Conservation (phyloP, 2,329 filamentous ascomycete genomes). For the Fusarium penzigii region DNA sequence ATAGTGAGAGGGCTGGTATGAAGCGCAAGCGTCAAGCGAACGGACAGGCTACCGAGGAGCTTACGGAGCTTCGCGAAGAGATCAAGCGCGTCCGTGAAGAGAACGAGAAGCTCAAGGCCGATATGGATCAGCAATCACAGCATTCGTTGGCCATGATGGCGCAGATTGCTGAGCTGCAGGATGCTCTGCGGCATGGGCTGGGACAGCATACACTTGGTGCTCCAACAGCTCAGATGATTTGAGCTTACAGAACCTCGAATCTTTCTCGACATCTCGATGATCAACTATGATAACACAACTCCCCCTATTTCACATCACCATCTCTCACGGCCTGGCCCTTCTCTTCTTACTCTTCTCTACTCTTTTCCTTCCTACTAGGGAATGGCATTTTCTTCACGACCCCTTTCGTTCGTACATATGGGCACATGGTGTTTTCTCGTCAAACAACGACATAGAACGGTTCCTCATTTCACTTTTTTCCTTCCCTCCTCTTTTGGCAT, state of each 20-base stretch:
- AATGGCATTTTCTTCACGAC: not conserved
- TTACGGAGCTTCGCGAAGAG: conserved; percentile 62
- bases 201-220: conserved; percentile 35
- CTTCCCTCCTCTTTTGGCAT: conserved; percentile 13
- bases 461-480: not conserved
- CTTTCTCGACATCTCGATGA: not conserved
- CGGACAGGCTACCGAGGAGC: conserved; percentile 40
- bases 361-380: not conserved
- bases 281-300: not conserved
- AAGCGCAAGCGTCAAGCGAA: conserved; percentile 50
- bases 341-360: not conserved
- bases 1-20: conserved; percentile 45
- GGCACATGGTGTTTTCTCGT: not conserved
- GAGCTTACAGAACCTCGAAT: conserved; percentile 2
- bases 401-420: not conserved
- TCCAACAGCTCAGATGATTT: conserved; percentile 45
- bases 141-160: conserved; percentile 50
- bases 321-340: not conserved
- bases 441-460: not conserved
- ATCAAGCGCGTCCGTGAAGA: conserved; percentile 67
- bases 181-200: conserved; percentile 40
- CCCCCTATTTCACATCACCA: not conserved
- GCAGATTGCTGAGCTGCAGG: conserved; percentile 49
- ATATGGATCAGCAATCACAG: conserved; percentile 51
- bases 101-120: conserved; percentile 58